Base-by-base conservation (phyloP, 2,329 filamentous ascomycete species). In the Malbranchea cinnamomea region DNA sequence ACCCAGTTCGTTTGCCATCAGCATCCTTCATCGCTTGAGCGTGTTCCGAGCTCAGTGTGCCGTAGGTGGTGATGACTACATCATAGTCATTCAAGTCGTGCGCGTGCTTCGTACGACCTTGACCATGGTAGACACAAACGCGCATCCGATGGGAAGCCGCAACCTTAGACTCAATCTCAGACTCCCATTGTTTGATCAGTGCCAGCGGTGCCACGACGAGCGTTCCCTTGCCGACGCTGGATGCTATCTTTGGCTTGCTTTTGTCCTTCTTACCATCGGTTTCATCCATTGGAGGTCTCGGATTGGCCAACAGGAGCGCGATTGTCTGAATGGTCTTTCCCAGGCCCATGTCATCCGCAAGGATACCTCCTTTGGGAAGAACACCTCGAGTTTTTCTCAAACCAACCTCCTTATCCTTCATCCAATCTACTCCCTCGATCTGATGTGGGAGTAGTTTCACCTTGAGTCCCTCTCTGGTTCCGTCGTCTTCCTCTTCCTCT, bases 261-360 rank as follows among this genome's bases (percentile, higher is more conserved):
- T 49, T 46, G 4, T 65, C 60, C 10, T 69, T 65, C 24, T 68
- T 65, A 35, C 63, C 49, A 9, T 23, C 28, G 5, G 35, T 31
- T 9, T 38, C 31, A 29, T 56, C 53, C 25, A 59, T 56, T 3
- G 67, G 64, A 15, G 79, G 75, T 44, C 78, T 82, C 11, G 73
- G 70, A 45, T 95, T 93, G 32, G 68, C 78, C 21, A 98, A 65
- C 23, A 98, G 78, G 18, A 95, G 65, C 1, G 87, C 76, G 34
- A 98, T 80, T 1, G 85, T 83, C 56, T 98, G 89, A 9, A 98
- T 69, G 1, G 89, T 98, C 63, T 98, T 98, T 35, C 89, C 89
- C 9, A 95, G 63, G 41, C 87, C 87, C 87, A 95, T 61, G 50
- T 98, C 89, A 46, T 98, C 89, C 11, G 89, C 89, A 20, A 98